Percentiles rank a stretch among this genome's conserved stretches.
phyloP scores from a whole-genome alignment of 2,329 filamentous ascomycete genomes.

The Metarhizium robertsii region DNA sequence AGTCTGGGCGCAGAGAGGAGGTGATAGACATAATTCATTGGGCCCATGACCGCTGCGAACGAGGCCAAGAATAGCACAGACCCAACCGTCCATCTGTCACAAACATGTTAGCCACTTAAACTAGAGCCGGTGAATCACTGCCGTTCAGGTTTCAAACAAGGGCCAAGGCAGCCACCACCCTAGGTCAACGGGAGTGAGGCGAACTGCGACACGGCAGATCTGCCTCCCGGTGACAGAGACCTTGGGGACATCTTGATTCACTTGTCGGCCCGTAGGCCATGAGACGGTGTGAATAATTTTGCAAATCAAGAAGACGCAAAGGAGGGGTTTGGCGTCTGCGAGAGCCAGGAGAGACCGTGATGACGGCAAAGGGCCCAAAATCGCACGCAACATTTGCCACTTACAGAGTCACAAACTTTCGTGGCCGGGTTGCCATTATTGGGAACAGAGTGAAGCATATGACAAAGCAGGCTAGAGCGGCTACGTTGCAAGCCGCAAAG shows the following conservation, averaged over 20 bases:
- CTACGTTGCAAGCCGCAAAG: conserved; percentile 85
- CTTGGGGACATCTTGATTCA: not conserved
- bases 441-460: conserved; percentile 88
- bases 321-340: not conserved
- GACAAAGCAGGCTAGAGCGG: conserved; percentile 83
- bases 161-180: not conserved
- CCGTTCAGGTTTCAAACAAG: not conserved
- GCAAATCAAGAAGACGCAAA: not conserved
- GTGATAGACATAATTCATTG: conserved; percentile 72
- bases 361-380: conserved; percentile 3
- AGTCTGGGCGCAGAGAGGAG: conserved; percentile 75
- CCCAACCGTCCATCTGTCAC: conserved; percentile 80
- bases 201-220: not conserved
- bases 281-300: conserved; percentile 1
- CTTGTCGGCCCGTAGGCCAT: not conserved
- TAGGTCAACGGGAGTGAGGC: not conserved
- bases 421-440: conserved; percentile 66
- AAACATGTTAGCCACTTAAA: conserved; percentile 15
- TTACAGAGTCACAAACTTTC: conserved; percentile 97
- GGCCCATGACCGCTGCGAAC: conserved; percentile 93
- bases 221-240: not conserved
- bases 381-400: conserved; percentile 33
- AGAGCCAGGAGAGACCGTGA: conserved; percentile 5
- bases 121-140: not conserved
- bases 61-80: conserved; percentile 83